Base-by-base conservation (phyloP, 805 yeast genomes). In the Teunomyces panamensis region DNA sequence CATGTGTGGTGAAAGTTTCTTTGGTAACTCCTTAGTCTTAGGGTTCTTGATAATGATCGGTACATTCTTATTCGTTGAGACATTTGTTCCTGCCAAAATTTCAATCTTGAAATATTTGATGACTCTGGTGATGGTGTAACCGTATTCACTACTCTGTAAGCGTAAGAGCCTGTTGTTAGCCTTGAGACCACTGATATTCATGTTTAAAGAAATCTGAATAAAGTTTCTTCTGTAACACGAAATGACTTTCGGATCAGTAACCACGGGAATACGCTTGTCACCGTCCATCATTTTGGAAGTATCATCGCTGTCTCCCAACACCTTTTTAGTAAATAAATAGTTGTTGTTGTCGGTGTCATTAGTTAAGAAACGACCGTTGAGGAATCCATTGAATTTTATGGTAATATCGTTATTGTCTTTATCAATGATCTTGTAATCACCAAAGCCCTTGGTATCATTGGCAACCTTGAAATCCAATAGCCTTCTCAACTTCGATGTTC, bases 171-270 rank as follows among this genome's bases (percentile, higher is more conserved):
- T 64, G n/a, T 57, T 48, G n/a, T 53, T 46, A 34, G 56, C 46
- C 13, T 52, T 51, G 30, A 66, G 59, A 1, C 69, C 66, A 20
- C 56, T 56, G 30, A 67, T 51, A 45, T 62, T 63, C 59, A 69
- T 52, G 51, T 60, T 64, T 34, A 67, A 45, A 8, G 65, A 53
- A 5, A 71, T 50, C 49, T 68, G 73, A 42, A 74, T 71, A 53
- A 59, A 71, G 52, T 75, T 75, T 47, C 79, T 55, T 49, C 79
- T 57, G 55, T 75, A 75, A 52, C 79, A 74, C 9, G 76, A 67
- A 20, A 74, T 65, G n/a, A 72, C 74, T 45, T 57, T 64, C 9
- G 75, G 73, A 35, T 63, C 63, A 14, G 52, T 51, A 28, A 43
- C 50, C 9, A 30, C 24, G 4, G 50, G 47, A 3, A n/a, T 4